Evolutionary conservation across 2,329 filamentous ascomycete genomes (phyloP), one percentile per base, ranked within the genome.

Genomic region (Scopulariopsis brevicaulis): DNA sequence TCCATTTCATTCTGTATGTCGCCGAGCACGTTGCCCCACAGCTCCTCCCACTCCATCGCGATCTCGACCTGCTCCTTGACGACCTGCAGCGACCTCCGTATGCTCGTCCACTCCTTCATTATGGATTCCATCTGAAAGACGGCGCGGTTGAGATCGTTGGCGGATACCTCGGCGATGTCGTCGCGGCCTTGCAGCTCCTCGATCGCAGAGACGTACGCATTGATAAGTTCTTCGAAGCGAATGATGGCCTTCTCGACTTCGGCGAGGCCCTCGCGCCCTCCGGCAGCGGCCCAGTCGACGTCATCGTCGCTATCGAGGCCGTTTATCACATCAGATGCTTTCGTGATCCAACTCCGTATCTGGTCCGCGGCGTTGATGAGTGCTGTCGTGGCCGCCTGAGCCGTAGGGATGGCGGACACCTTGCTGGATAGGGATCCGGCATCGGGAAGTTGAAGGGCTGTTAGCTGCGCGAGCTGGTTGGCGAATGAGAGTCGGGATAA

Each of bases 1-100:
- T 94, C 89, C 72, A 84, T 86, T 72, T 99, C 94, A 61, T 86
- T 84, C 56, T 92, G 89, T 61, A 97, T 96, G 68, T 97, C 93
- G 52, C 92, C 93, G 2, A 99, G 77, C 3, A 97, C 93, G 62
- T 82, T 90, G 65, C 90, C 90, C 93, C 94, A 97, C 40, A 99
- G 78, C 72, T 97, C 92, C 70, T 96, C 92, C 93, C 93, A 99
- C 68, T 99, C 94, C 91, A 97, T 96, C 53, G 94, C 94, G 59
- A 96, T 85, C 71, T 97, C 94, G 20, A 99, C 93, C 67, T 97
- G 93, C 54, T 82, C 82, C 69, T 96, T 96, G 58, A 96, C 87
- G 28, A 74, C 85, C 62, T 87, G 87, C 55, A 99, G 75, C 1
- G 87, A 86, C 50, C 76, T 78, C 65, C 90, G 88, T 65, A 96